Evolutionary conservation across 2,329 filamentous ascomycete species (phyloP), one percentile per base, ranked within the genome.

Genomic region (Fusarium nodosum): DNA sequence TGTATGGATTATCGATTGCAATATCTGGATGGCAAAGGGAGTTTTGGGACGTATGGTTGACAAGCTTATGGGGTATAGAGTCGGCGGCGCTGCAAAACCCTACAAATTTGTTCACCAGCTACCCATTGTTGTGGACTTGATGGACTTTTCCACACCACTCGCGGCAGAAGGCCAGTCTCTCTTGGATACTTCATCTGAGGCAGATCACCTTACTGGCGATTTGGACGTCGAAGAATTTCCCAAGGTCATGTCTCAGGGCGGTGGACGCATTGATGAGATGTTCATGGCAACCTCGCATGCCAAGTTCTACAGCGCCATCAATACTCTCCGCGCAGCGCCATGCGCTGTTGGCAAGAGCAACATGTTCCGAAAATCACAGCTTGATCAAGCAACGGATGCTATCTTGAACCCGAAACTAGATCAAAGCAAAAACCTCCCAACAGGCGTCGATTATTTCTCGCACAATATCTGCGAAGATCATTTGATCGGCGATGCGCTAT

Each of bases 271-370:
- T 0, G 96, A 99, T 77, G 96, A 99, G 77, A 89, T 95, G 79
- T 99, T 98, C 82, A 92, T 99, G 86, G 91, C 93, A 1, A 96
- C 94, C 0, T 89, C 93, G 0, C 96, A 99, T 79, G 93, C 94
- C 73, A 99, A 99, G 77, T 98, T 99, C 84, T 99, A 99, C 82
- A 91, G 91, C 11, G 96, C 95, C 65, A 99, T 99, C 85, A 98
- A 98, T 80, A 93, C 93, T 0, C 93, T 97, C 18, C 87, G 92
- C 5, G 82, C 98, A 54, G 96, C 96, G 0, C 96, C 97, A 11
- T 99, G 96, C 79, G 91, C 97, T 60, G 91, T 98, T 24, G 96
- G 96, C 52, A 99, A 99, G 82, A 97, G 93, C 75, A 98, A 97
- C 82, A 98, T 99, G 94, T 99, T 98, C 81, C 92, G 96, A 62